These are phyloP conservation scores for Hemileccinum rubropunctum DNA, from an alignment of 768 basidiomycete genomes.

Conservation along the genomic window DNA sequence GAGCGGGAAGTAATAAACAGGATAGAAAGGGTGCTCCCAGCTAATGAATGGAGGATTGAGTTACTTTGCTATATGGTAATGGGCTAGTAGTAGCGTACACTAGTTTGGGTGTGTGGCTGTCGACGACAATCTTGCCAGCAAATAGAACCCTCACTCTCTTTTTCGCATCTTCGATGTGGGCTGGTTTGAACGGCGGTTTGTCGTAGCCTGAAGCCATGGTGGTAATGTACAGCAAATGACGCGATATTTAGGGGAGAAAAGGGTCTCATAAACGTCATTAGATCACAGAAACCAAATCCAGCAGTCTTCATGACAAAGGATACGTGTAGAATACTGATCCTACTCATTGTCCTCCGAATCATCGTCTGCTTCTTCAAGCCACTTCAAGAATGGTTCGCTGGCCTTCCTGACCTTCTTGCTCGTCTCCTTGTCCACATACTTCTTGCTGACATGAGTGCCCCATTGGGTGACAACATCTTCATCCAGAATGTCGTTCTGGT, in stretches of 20 bases:
- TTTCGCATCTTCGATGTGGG: conserved; percentile 45
- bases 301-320: background rate
- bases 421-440: conserved; percentile 92
- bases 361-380: conserved; percentile 88
- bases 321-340: background rate
- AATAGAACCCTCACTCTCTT: conserved; percentile 57
- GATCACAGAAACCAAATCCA: conserved; percentile 10
- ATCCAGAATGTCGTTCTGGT: conserved; percentile 89
- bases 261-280: conserved; percentile 6
- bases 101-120: conserved; percentile 54
- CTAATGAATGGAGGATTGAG: conserved; percentile 29
- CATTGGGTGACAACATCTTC: conserved; percentile 88
- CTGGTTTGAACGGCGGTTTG: conserved; percentile 37
- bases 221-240: background rate
- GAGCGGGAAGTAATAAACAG: conserved; percentile 51
- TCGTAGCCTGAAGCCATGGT: conserved; percentile 16
- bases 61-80: background rate
- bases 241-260: background rate
- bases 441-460: conserved; percentile 96
- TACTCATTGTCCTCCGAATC: conserved; percentile 41
- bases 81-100: conserved; percentile 42
- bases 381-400: conserved; percentile 94
- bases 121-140: conserved; percentile 49
- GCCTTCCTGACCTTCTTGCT: conserved; percentile 97
- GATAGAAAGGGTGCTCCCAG: conserved; percentile 56